Conservation (phyloP, 495 filamentous ascomycete genomes). For the Hypoxylon perforatum region DNA sequence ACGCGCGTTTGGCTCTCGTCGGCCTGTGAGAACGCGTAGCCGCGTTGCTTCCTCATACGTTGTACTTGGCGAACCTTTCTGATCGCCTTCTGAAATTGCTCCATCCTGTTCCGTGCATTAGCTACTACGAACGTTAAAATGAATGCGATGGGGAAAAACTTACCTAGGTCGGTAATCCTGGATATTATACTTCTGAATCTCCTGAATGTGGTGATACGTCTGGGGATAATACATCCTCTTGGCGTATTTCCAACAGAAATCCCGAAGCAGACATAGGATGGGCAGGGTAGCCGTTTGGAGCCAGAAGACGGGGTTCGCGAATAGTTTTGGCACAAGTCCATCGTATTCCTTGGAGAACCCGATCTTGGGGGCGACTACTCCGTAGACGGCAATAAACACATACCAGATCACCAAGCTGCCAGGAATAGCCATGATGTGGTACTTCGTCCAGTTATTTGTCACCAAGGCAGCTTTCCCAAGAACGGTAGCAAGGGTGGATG, state of each 20-base stretch:
- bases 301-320: slow-evolving; percentile 88
- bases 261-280: slow-evolving; percentile 83
- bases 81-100: slow-evolving; percentile 99
- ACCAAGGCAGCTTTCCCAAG: slow-evolving; percentile 95
- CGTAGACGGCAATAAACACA: slow-evolving; percentile 88
- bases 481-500: slow-evolving; percentile 87
- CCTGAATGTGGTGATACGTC: slow-evolving; percentile 97
- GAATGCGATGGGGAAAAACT: slow-evolving; percentile 28
- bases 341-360: slow-evolving; percentile 86
- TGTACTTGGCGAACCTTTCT: slow-evolving; percentile 98
- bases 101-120: slow-evolving; percentile 73
- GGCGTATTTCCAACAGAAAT: slow-evolving; percentile 85
- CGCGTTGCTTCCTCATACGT: slow-evolving; percentile 98
- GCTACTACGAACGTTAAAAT: slow-evolving; percentile 2
- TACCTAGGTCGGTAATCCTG: slow-evolving; percentile 96
- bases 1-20: slow-evolving; percentile 95
- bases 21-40: slow-evolving; percentile 97
- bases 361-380: slow-evolving; percentile 86
- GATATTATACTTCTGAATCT: slow-evolving; percentile 99
- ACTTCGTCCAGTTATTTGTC: slow-evolving; percentile 99
- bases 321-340: slow-evolving; percentile 83
- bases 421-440: slow-evolving; percentile 93
- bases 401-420: slow-evolving; percentile 94
- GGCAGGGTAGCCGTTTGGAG: slow-evolving; percentile 85
- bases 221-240: slow-evolving; percentile 98